A percentile compares a stretch with the other conserved stretches of the same genome.
These are phyloP conservation scores for Arctium lappa DNA, from an alignment of 129 eudicot species.

Conservation along the genomic window DNA sequence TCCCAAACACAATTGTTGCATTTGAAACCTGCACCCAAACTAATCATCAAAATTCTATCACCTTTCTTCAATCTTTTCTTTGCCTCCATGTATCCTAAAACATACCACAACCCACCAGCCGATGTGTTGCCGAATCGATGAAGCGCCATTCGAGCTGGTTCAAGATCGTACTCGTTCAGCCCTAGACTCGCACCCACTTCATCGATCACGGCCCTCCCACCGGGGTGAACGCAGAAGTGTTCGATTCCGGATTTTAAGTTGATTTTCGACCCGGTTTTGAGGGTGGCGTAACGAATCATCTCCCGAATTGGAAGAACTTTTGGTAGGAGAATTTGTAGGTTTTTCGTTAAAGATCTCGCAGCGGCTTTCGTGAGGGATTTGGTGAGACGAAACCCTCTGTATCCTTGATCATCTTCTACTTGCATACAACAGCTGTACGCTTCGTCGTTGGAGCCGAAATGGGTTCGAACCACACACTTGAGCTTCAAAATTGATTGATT, in stretches of 20 bases:
- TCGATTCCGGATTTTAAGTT: conserved; percentile 53
- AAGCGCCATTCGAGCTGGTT: conserved; percentile 72
- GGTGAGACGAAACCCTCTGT: conserved; percentile 43
- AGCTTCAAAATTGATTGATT: conserved; percentile 39
- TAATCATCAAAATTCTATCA: conserved; percentile 62
- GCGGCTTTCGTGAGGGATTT: conserved; percentile 45
- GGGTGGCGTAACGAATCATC: conserved; percentile 28
- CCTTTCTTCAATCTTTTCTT: conserved; percentile 79
- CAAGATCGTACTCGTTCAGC: conserved; percentile 50
- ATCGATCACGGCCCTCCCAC: conserved; percentile 80
- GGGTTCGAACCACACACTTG: conserved; percentile 43
- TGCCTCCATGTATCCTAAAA: conserved; percentile 82
- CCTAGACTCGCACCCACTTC: conserved; percentile 46
- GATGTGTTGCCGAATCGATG: conserved; percentile 83
- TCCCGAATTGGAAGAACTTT: conserved; percentile 49
- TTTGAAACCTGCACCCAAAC: conserved; percentile 86
- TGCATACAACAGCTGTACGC: conserved; percentile 52
- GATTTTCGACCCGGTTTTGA: conserved; percentile 9
- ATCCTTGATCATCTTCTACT: conserved; percentile 42
- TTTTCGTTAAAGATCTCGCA: conserved; percentile 32
- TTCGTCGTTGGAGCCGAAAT: conserved; percentile 44
- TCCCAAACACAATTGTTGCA: conserved; percentile 89
- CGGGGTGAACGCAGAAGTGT: conserved; percentile 76
- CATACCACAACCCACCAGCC: conserved; percentile 77
- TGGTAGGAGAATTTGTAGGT: conserved; percentile 41